Evolutionary conservation across 2,329 filamentous ascomycete species (phyloP), one percentile per base, ranked within the genome.

Genomic region (Fusarium sp.): DNA sequence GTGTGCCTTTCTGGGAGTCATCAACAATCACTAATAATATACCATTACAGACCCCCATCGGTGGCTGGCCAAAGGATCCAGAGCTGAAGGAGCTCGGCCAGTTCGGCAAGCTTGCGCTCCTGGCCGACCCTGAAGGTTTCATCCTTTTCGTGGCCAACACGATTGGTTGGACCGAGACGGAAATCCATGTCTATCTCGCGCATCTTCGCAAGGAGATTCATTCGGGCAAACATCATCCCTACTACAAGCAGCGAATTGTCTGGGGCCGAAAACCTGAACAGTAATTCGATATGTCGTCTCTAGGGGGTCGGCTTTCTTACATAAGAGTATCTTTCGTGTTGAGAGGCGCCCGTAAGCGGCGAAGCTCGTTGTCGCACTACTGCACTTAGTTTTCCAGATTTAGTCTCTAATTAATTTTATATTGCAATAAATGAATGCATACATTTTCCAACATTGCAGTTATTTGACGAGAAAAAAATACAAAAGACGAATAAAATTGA

Each of bases 141-240:
- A 60, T 65, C 15, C 60, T 65, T 12, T 65, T 65, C 15, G 62
- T 65, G 3, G 62, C 62, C 0, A 65, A 65, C 5, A 65, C 62
- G 0, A 65, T 65, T 5, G 62, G 62, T 3, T 65, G 62, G 62
- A 27, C 32, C 2, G 62, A 64, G 15, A 38, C 60, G 1, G 50
- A 65, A 15, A 49, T 65, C 2, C 62, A 65, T 7, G 50, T 65
- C 7, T 65, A 23, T 15, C 50, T 65, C 30, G 62, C 62, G 5
- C 62, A 65, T 20, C 50, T 37, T 20, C 61, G 62, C 4, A 32
- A 17, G 11, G 62, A 65, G 32, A 45, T 65, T 15, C 15, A 65
- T 2, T 65, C 62, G 0, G 62, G 62, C 0, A 65, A 65, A 6
- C 32, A 59, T 0, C 62, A 65, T 35, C 49, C 62, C 2, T 65